phyloP scores from a whole-genome alignment of 2,329 filamentous ascomycete genomes.

The Sporothrix euskadiensis region DNA sequence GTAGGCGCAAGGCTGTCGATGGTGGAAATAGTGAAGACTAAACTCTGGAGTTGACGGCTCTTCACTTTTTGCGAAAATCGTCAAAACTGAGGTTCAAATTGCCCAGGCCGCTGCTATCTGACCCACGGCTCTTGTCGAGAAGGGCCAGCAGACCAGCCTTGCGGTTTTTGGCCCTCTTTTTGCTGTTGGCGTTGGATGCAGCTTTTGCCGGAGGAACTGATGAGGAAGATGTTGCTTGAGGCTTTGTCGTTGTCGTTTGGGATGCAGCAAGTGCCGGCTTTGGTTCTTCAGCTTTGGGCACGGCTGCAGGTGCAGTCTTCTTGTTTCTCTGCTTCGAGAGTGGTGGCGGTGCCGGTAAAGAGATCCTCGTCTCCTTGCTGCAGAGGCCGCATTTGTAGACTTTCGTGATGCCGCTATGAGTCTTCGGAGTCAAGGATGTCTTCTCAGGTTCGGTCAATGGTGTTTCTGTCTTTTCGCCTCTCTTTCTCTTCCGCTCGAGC shows the following conservation, averaged over 20 bases:
- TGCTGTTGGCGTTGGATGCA: slow-evolving; percentile 38
- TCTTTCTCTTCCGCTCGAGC: background rate
- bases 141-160: slow-evolving; percentile 68
- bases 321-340: slow-evolving; percentile 34
- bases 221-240: background rate
- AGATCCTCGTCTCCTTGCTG: slow-evolving; percentile 45
- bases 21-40: too few species aligned
- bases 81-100: slow-evolving; percentile 54
- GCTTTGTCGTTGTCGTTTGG: background rate
- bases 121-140: slow-evolving; percentile 52
- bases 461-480: background rate
- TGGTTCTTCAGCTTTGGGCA: slow-evolving; percentile 26
- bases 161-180: slow-evolving; percentile 64
- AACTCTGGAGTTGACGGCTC: background rate
- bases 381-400: slow-evolving; percentile 50
- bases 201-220: slow-evolving; percentile 14
- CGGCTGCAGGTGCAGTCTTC: background rate
- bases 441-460: background rate
- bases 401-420: slow-evolving; percentile 41
- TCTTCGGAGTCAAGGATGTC: background rate
- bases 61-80: slow-evolving; percentile 53
- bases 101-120: slow-evolving; percentile 35
- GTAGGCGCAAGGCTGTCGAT: background rate
- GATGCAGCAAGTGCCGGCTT: slow-evolving; percentile 31
- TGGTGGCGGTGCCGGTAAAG: slow-evolving; percentile 43